phyloP scores from a whole-genome alignment of 331 rosid genomes.

The Prunus yedoensis region DNA sequence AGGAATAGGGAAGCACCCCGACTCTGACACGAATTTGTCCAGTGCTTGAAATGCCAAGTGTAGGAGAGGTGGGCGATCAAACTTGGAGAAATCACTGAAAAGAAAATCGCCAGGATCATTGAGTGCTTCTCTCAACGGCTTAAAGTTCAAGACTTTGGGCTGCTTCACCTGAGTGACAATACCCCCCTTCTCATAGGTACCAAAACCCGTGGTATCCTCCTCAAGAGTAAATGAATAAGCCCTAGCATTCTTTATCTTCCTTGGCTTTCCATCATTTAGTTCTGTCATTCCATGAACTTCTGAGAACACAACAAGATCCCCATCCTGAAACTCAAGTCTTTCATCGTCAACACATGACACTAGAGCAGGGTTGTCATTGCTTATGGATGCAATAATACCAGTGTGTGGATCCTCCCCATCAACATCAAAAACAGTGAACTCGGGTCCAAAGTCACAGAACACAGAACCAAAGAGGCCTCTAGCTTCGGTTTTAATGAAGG shows the following conservation, averaged over 20 bases:
- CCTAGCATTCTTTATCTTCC: slow-evolving; percentile 81
- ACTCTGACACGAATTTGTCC: slow-evolving; percentile 65
- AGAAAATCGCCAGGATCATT: slow-evolving; percentile 89
- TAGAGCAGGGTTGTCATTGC: slow-evolving; percentile 89
- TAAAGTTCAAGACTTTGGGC: slow-evolving; percentile 88
- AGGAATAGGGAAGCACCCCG: slow-evolving; percentile 74
- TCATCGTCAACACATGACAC: slow-evolving; percentile 96
- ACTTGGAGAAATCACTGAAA: slow-evolving; percentile 90
- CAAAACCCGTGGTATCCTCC: slow-evolving; percentile 85
- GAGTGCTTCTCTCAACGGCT: slow-evolving; percentile 73
- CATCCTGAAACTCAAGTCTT: slow-evolving; percentile 97
- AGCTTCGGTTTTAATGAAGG: slow-evolving; percentile 86
- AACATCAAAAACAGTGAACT: slow-evolving; percentile 82
- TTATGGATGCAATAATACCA: slow-evolving; percentile 92
- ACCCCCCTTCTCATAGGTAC: slow-evolving; percentile 81
- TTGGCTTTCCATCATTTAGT: slow-evolving; percentile 92
- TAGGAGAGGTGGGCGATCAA: slow-evolving; percentile 81
- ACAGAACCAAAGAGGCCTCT: slow-evolving; percentile 93
- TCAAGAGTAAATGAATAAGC: slow-evolving; percentile 87
- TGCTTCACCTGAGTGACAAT: slow-evolving; percentile 94
- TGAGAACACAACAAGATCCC: slow-evolving; percentile 89
- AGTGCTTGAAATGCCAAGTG: slow-evolving; percentile 91
- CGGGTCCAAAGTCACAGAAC: slow-evolving; percentile 94
- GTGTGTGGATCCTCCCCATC: slow-evolving; percentile 94
- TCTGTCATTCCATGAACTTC: slow-evolving; percentile 97